phyloP scores from a whole-genome alignment of 2,329 filamentous ascomycete genomes.

The Colletotrichum lini region DNA sequence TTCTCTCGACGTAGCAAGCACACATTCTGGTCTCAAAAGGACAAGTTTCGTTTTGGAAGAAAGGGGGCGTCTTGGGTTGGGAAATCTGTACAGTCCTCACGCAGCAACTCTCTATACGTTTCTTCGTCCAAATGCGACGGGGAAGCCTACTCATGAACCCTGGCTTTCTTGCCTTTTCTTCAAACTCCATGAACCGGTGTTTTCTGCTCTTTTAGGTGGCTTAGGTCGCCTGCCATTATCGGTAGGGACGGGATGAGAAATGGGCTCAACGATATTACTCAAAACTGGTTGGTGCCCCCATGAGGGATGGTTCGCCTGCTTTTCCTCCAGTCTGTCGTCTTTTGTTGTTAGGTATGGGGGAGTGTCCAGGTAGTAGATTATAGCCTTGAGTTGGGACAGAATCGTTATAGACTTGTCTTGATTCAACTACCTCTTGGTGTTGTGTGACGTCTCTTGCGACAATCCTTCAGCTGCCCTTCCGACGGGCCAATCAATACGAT shows the following conservation, averaged over 20 bases:
- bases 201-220: conserved; percentile 34
- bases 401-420: conserved; percentile 39
- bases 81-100: conserved; percentile 52
- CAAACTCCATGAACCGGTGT: conserved; percentile 38
- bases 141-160: conserved; percentile 39
- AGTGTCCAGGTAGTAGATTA: conserved; percentile 27
- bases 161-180: conserved; percentile 38
- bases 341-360: conserved; percentile 34
- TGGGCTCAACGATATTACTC: conserved; percentile 23
- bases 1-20: conserved; percentile 42
- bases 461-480: not conserved
- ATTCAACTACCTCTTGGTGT: not conserved
- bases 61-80: conserved; percentile 51
- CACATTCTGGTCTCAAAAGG: conserved; percentile 45
- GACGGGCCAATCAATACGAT: not conserved
- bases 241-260: conserved; percentile 25
- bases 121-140: conserved; percentile 39
- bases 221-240: conserved; percentile 13
- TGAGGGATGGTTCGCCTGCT: conserved; percentile 27
- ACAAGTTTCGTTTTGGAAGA: conserved; percentile 52
- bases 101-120: conserved; percentile 41
- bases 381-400: conserved; percentile 33
- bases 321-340: conserved; percentile 23
- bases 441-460: not conserved
- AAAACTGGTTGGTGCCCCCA: conserved; percentile 30